Conservation (phyloP, 129 eudicot species). For the Dittrichia graveolens region DNA sequence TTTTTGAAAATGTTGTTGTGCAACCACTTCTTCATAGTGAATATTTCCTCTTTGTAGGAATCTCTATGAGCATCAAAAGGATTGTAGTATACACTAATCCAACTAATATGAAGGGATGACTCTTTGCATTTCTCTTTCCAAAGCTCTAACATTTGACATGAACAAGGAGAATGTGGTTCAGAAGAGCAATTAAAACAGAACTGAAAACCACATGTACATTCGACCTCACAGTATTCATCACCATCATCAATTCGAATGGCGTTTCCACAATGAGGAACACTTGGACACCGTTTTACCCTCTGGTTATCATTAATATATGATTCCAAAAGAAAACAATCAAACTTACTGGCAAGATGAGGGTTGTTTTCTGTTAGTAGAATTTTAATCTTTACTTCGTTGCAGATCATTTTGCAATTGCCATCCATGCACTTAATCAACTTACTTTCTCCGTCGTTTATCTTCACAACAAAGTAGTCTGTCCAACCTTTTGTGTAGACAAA, state of each 20-base stretch:
- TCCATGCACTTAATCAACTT: background rate
- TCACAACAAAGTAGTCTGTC: background rate
- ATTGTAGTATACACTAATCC: background rate
- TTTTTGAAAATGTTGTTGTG: background rate
- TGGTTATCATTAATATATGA: background rate
- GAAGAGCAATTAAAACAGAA: background rate
- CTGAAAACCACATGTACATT: background rate
- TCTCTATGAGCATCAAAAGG: background rate
- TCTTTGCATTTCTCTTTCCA: background rate
- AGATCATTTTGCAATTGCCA: background rate
- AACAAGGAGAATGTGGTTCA: constrained; percentile 4
- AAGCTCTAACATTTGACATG: background rate
- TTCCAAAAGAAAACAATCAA: background rate
- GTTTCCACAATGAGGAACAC: constrained; percentile 6
- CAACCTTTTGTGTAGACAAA: background rate
- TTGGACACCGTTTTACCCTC: background rate
- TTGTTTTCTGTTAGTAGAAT: background rate
- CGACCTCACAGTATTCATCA: background rate
- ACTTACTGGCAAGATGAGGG: background rate
- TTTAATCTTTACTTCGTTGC: background rate
- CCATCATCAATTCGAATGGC: background rate
- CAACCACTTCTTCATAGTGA: background rate
- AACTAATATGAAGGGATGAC: background rate
- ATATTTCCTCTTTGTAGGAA: background rate
- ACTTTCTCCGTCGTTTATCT: background rate